Evolutionary conservation across 129 eudicot species (phyloP).

Genomic region (Centrapalus pauciflorus): DNA sequence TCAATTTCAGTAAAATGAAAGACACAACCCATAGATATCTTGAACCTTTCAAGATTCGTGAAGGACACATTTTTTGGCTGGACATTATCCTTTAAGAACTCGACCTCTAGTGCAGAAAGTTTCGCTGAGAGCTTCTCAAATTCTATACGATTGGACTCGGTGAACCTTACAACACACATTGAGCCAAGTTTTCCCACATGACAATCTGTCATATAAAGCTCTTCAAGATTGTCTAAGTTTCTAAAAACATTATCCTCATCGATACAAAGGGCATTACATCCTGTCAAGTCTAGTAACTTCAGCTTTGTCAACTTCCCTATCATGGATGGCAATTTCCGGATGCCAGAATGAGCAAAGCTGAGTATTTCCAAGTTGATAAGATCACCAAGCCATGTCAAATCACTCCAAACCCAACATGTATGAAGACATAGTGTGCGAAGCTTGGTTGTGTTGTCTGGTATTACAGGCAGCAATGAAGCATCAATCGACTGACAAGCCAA

Average conservation of each 20-base stretch:
- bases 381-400: not conserved
- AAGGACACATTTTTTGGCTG: not conserved
- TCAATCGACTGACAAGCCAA: not conserved
- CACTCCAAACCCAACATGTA: not conserved
- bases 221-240: not conserved
- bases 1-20: too few species aligned
- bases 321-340: not conserved
- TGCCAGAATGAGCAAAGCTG: not conserved
- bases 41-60: not conserved
- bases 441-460: not conserved
- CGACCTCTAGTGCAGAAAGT: not conserved
- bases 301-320: not conserved
- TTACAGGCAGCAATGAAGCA: not conserved
- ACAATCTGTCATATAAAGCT: not conserved
- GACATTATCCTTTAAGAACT: not conserved
- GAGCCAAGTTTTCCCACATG: too few species aligned
- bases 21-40: not conserved
- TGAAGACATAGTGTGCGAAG: not conserved
- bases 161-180: not conserved
- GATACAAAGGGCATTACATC: not conserved
- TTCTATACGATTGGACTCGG: not conserved
- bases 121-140: not conserved
- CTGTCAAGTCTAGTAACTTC: not conserved
- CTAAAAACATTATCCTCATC: not conserved
- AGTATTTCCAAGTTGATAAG: not conserved